A percentile compares a stretch with the other conserved stretches of the same genome.
Conservation (phyloP, 129 eudicot species). For the Flaveria brownii region DNA sequence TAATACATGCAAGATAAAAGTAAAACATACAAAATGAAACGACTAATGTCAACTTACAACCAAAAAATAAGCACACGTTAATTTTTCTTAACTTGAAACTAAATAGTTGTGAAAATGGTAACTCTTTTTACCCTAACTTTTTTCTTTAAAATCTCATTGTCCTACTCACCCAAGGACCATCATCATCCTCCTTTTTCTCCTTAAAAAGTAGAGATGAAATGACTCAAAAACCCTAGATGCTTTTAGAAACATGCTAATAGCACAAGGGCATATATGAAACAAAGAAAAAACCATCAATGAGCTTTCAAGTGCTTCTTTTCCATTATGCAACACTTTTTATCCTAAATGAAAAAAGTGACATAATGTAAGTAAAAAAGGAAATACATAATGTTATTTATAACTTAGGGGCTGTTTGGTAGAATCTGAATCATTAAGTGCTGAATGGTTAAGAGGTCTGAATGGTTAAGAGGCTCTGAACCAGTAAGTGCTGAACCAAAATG, state of each 20-base stretch:
- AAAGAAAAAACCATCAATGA: conserved; percentile 15
- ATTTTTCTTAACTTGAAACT: neutral
- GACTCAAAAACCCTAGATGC: conserved; percentile 25
- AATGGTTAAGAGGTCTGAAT: too few relatives aligned
- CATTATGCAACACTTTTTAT: conserved; percentile 18
- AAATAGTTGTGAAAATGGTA: neutral
- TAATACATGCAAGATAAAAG: neutral
- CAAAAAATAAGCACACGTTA: neutral
- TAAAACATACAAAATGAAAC: neutral
- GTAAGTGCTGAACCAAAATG: too few relatives aligned
- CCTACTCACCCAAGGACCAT: conserved; percentile 7
- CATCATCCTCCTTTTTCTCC: conserved; percentile 26
- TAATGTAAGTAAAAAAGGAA: neutral
- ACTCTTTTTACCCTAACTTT: conserved; percentile 8
- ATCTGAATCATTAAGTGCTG: too few relatives aligned
- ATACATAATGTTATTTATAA: too few relatives aligned
- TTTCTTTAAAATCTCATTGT: conserved; percentile 16
- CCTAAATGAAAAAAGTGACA: conserved; percentile 6
- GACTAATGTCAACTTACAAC: neutral
- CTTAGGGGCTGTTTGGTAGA: too few relatives aligned
- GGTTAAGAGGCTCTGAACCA: too few relatives aligned
- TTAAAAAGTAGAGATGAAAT: conserved; percentile 27
- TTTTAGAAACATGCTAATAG: conserved; percentile 18
- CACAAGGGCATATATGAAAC: conserved; percentile 29
- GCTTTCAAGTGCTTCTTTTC: conserved; percentile 21